Evolutionary conservation across 108 stramenopile genomes (phyloP).

Genomic region (Pelagomonas calceolata): DNA sequence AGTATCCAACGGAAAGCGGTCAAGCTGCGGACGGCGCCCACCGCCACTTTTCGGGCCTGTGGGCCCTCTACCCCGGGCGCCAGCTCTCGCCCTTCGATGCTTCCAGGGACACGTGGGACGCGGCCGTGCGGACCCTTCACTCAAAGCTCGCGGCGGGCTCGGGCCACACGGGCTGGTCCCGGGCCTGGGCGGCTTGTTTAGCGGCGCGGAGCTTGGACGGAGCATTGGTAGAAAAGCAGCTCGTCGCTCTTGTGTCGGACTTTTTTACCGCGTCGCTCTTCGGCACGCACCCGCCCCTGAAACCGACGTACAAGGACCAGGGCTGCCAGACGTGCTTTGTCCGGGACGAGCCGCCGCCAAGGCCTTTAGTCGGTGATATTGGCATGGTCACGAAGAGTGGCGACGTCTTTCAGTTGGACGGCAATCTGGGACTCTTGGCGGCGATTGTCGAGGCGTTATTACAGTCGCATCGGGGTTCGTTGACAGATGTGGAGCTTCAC

Average conservation of each 20-base stretch:
- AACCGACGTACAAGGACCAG: background rate
- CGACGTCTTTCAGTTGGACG: slow-evolving; percentile 23
- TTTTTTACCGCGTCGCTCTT: slow-evolving; percentile 14
- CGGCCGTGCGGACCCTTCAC: background rate
- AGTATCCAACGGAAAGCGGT: background rate
- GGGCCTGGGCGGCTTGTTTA: slow-evolving; percentile 22
- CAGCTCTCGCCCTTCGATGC: slow-evolving; percentile 5
- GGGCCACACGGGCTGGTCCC: slow-evolving; percentile 22
- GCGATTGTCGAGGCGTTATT: slow-evolving; percentile 19
- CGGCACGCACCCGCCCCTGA: slow-evolving; percentile 20
- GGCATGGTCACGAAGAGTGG: slow-evolving; percentile 9
- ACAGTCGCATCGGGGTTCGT: slow-evolving; percentile 11
- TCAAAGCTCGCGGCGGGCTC: background rate
- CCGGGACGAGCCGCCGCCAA: background rate
- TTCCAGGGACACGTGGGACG: background rate
- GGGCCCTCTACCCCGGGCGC: slow-evolving; percentile 17
- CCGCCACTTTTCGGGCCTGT: slow-evolving; percentile 24
- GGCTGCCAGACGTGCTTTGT: slow-evolving; percentile 4
- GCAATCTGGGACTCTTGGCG: slow-evolving; percentile 21
- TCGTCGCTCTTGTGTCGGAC: background rate
- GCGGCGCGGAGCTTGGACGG: slow-evolving; percentile 3
- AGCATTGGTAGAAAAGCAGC: too few species aligned
- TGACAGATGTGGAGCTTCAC: slow-evolving; percentile 3
- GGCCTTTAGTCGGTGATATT: too few species aligned
- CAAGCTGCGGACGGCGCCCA: slow-evolving; percentile 14